Base-by-base conservation (phyloP, 495 filamentous ascomycete genomes). In the Rostrohypoxylon terebratum region DNA sequence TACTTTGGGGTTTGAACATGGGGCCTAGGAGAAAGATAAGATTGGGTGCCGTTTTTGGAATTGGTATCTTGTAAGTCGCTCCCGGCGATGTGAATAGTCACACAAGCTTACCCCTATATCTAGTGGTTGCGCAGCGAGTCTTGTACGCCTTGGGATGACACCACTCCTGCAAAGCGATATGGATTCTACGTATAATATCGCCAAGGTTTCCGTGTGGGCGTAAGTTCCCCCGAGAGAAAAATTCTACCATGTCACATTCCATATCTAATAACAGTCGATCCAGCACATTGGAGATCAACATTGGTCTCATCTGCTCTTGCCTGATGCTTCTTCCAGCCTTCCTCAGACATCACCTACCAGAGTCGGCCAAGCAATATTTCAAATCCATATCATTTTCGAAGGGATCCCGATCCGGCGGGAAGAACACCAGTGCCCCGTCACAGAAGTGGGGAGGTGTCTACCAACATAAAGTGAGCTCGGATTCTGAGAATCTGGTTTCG, bases 381-480 rank as follows among this genome's bases (percentile, higher is more conserved):
- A 31, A 31, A 34, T 55, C 51, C 7, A 55, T 55, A 20, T 18
- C 31, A 7, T 16, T 36, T 8, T 55, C 51, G 51, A 55, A 36
- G 31, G 31, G 14, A 36, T 55, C 51, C 7, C 14, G 28, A 55
- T 23, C 28, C 8, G 51, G n/a, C 8, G 51, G n/a, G 28, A 55
- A 55, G 11, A 36, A 20, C n/a, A 36, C 51, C 23, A 55, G 31
- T 9, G 28, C 8, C 31, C 33, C 33, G 20, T 55, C 51, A 31
- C 51, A 55, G 3, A 31, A 55, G 8, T 55, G 51, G 51, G 51
- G 9, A 55, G 51, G 51, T 11, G 38, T 42, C 14, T 55, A 55
- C 51, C 51, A 55, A n/a, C 51, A 55, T n/a, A 55, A 36, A 55
- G 51, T 55, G 31, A 55, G 28, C 51, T 55, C 51, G 31, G 51